Base-by-base conservation (phyloP, 1,139 yeast species). In the Pichia sp. region DNA sequence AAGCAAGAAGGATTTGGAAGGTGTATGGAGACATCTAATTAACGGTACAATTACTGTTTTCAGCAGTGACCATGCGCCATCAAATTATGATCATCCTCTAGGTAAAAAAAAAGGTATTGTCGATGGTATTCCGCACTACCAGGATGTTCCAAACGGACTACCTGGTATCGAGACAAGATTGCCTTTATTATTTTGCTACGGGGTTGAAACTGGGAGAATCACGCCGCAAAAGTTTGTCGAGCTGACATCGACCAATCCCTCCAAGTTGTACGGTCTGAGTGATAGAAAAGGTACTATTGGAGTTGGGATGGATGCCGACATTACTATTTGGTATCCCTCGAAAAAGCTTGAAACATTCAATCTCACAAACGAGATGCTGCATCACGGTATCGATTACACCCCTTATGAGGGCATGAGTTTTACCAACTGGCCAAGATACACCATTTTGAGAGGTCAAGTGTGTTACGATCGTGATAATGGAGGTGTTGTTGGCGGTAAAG, bases 231-330 rank as follows among this genome's bases (percentile, higher is more conserved):
- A 61, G 48, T 69, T 67, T 54, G 75, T 71, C 31, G 49, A 46
- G 39, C 29, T 46, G 4, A 46, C 49, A 16, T 43, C 49, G 9
- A 43, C 49, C 3, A 46, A 46, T 35, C 46, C 49, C 1, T 90
- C 96, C 5, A 71, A 73, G 53, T 95, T 86, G 62, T 85, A 81
- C 28, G 95, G 95, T 0, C 66, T 87, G 43, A 67, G 73, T 16
- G 78, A 83, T 54, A 59, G 65, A 37, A 87, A 87, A 65, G 96
- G 96, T 27, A 69, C 71, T 42, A 70, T 87, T 42, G 73, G 70
- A 39, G 74, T 72, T 33, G 95, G 95, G 0, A 74, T 72, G 59
- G 95, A 87, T 64, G 95, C 95, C 0, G 96, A 87, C 61, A 73
- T 88, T 49, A 77, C 82, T 40, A 69, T 88, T 8, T 85, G 88